phyloP scores from a whole-genome alignment of 2,329 filamentous ascomycete genomes.

The Aphanocladium album region DNA sequence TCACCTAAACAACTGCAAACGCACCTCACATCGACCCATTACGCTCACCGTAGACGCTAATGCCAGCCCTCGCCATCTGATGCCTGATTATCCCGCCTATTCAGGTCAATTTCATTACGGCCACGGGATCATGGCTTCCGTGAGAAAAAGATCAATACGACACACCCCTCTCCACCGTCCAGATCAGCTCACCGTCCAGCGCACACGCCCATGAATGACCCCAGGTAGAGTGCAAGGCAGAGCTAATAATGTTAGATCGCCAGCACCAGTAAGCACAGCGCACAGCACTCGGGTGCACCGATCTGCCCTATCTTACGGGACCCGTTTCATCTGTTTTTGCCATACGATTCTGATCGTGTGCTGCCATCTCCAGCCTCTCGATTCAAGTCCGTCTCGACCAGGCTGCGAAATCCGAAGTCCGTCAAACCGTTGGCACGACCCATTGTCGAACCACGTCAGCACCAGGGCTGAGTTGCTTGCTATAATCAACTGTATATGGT shows the following conservation, averaged over 20 bases:
- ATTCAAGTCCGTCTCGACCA: not conserved
- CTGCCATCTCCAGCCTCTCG: not conserved
- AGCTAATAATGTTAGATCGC: not conserved
- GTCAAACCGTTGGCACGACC: not conserved
- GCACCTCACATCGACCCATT: not conserved
- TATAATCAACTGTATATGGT: not conserved
- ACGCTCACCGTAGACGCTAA: not conserved
- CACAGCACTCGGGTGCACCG: not conserved
- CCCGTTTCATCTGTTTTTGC: not conserved
- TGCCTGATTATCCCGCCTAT: not conserved
- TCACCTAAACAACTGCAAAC: not conserved
- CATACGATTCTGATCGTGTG: not conserved
- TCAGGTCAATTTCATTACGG: not conserved
- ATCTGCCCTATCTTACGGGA: not conserved
- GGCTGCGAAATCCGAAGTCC: constrained; percentile 6
- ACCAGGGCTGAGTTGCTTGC: not conserved
- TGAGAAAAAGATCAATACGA: not conserved
- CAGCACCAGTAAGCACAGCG: not conserved
- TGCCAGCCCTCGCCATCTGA: not conserved
- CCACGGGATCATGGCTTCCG: not conserved
- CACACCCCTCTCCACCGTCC: not conserved
- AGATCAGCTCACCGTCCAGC: not conserved
- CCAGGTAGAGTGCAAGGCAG: not conserved
- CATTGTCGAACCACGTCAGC: constrained; percentile 2
- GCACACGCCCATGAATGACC: not conserved